phyloP scores from a whole-genome alignment of 2,329 filamentous ascomycete genomes.

The Penicillium freii region DNA sequence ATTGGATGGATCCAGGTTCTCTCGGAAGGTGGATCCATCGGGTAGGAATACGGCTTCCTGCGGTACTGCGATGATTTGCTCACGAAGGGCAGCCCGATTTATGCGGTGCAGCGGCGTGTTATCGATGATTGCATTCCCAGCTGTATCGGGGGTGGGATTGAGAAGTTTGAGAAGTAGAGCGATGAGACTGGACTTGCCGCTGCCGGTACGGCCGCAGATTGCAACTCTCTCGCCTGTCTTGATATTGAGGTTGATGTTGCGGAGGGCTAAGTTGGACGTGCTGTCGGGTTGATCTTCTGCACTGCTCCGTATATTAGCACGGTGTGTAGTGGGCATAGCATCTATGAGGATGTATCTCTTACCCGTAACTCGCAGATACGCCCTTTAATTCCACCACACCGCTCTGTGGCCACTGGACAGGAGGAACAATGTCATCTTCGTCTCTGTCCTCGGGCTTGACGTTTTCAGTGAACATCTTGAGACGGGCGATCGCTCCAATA shows the following conservation, averaged over 20 bases:
- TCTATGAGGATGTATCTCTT: not conserved
- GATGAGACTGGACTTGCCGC: not conserved
- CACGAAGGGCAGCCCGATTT: not conserved
- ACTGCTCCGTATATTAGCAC: not conserved
- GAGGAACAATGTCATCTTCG: not conserved
- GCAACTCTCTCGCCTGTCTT: not conserved
- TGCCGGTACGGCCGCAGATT: not conserved
- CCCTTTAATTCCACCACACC: not conserved
- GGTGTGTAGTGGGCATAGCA: not conserved
- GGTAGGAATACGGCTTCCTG: not conserved
- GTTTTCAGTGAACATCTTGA: not conserved
- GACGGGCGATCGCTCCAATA: not conserved
- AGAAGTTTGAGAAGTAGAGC: not conserved
- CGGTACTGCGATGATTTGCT: not conserved
- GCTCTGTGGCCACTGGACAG: not conserved
- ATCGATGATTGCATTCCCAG: not conserved
- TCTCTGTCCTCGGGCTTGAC: not conserved
- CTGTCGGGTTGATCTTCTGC: not conserved
- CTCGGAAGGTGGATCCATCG: not conserved
- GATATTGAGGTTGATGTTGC: not conserved
- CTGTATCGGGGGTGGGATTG: not conserved
- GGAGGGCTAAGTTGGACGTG: not conserved
- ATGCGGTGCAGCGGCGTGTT: not conserved
- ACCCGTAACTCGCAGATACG: not conserved
- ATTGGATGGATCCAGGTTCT: not conserved